A percentile compares a stretch with the other conserved stretches of the same genome.
Evolutionary conservation across 768 basidiomycete species (phyloP).

Genomic region (Auricularia sp.): DNA sequence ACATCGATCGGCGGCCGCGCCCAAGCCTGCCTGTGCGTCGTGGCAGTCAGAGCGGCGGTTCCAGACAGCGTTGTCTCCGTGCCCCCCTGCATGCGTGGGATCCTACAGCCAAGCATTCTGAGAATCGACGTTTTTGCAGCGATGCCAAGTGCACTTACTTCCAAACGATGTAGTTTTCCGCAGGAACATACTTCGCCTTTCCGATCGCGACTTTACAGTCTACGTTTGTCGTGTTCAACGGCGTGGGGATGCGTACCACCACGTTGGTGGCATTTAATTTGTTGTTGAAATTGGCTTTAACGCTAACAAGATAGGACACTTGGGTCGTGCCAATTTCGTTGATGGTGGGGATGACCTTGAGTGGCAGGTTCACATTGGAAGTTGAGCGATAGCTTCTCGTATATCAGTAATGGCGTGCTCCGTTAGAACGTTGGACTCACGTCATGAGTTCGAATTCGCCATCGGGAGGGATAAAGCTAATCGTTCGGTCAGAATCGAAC

Average conservation of each 20-base stretch:
- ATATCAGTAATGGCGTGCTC: background rate
- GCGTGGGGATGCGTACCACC: slow-evolving; percentile 89
- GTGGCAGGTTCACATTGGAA: slow-evolving; percentile 88
- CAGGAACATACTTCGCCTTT: slow-evolving; percentile 95
- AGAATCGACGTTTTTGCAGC: background rate
- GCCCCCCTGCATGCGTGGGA: slow-evolving; percentile 85
- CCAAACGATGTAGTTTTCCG: slow-evolving; percentile 94
- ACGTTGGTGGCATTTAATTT: slow-evolving; percentile 92
- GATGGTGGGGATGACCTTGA: slow-evolving; percentile 82
- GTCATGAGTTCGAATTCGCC: slow-evolving; percentile 98
- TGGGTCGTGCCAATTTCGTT: slow-evolving; percentile 87
- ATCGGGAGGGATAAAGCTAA: slow-evolving; percentile 96
- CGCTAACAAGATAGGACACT: slow-evolving; percentile 81
- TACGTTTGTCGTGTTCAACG: slow-evolving; percentile 84
- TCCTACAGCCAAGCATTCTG: slow-evolving; percentile 36
- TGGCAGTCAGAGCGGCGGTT: slow-evolving; percentile 72
- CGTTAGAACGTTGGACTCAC: slow-evolving; percentile 30
- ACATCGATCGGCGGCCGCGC: slow-evolving; percentile 95
- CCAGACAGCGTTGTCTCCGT: slow-evolving; percentile 82
- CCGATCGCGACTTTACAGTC: slow-evolving; percentile 87
- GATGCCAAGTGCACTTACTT: slow-evolving; percentile 54
- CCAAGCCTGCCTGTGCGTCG: slow-evolving; percentile 92
- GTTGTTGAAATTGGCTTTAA: slow-evolving; percentile 81
- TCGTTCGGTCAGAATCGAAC: slow-evolving; percentile 87
- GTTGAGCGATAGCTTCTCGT: slow-evolving; percentile 80